phyloP scores from a whole-genome alignment of 169 alveolate genomes.

The Blepharisma undulans region DNA sequence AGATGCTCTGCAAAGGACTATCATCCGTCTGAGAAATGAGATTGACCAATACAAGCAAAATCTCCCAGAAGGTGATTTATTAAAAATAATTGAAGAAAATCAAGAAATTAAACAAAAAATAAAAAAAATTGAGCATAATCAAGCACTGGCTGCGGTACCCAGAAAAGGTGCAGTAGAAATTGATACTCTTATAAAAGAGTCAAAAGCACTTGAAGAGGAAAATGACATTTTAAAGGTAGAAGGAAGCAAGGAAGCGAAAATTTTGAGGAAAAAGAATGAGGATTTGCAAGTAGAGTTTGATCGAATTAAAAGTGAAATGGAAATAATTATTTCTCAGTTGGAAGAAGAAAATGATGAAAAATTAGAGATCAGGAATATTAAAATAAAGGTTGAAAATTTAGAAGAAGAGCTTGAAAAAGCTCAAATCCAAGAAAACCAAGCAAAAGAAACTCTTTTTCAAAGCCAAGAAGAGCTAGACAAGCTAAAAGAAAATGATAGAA shows the following conservation, averaged over 20 bases:
- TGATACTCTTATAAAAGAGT: slow-evolving; percentile 9
- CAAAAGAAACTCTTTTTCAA: not conserved
- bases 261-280: not conserved
- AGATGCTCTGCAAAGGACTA: slow-evolving; percentile 24
- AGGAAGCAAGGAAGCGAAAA: slow-evolving; percentile 13
- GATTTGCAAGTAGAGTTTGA: slow-evolving; percentile 10
- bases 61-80: not conserved
- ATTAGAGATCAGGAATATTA: not conserved
- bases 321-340: not conserved
- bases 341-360: not conserved
- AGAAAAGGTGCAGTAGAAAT: slow-evolving; percentile 31
- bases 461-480: not conserved
- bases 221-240: slow-evolving; percentile 1
- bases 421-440: not conserved
- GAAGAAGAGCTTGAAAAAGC: slow-evolving; percentile 1
- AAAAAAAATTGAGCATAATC: not conserved
- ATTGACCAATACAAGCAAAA: not conserved
- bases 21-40: not conserved
- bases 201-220: slow-evolving; percentile 30
- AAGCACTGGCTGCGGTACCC: not conserved
- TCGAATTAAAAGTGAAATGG: slow-evolving; percentile 7
- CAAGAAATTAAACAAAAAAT: slow-evolving; percentile 10
- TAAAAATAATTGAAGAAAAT: not conserved
- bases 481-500: not conserved
- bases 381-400: not conserved